Conservation (phyloP, 1,139 yeast species). For the Hansenula sp. region DNA sequence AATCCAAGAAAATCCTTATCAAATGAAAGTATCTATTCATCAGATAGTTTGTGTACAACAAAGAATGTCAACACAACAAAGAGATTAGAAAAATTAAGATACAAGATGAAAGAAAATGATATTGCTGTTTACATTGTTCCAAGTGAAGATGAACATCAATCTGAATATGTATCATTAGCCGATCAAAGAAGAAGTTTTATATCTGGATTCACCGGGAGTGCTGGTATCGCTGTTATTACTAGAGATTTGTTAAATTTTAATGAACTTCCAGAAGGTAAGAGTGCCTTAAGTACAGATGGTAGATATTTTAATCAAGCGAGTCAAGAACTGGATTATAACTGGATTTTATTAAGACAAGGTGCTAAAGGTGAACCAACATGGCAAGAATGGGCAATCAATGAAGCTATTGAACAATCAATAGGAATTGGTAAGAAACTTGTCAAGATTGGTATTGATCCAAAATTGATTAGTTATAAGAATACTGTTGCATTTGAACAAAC, state of each 20-base stretch:
- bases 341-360: constrained; percentile 83
- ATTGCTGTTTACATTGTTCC: constrained; percentile 82
- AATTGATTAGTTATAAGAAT: constrained; percentile 51
- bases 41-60: constrained; percentile 31
- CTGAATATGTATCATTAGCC: constrained; percentile 75
- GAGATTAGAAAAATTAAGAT: constrained; percentile 60
- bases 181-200: constrained; percentile 87
- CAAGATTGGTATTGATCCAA: constrained; percentile 55
- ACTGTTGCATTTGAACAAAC: constrained; percentile 32
- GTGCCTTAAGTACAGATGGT: constrained; percentile 90
- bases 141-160: constrained; percentile 91
- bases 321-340: constrained; percentile 82
- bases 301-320: constrained; percentile 90
- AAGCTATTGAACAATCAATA: constrained; percentile 52
- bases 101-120: constrained; percentile 57
- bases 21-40: constrained; percentile 30
- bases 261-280: constrained; percentile 41
- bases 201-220: constrained; percentile 90
- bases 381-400: constrained; percentile 79
- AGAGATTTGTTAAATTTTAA: constrained; percentile 49
- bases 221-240: constrained; percentile 88
- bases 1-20: constrained; percentile 22
- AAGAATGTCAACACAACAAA: constrained; percentile 50
- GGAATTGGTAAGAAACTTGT: constrained; percentile 31
- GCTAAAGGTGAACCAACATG: constrained; percentile 70